Conservation (phyloP, 306 rosid genomes). For the Ormosia emarginata region DNA sequence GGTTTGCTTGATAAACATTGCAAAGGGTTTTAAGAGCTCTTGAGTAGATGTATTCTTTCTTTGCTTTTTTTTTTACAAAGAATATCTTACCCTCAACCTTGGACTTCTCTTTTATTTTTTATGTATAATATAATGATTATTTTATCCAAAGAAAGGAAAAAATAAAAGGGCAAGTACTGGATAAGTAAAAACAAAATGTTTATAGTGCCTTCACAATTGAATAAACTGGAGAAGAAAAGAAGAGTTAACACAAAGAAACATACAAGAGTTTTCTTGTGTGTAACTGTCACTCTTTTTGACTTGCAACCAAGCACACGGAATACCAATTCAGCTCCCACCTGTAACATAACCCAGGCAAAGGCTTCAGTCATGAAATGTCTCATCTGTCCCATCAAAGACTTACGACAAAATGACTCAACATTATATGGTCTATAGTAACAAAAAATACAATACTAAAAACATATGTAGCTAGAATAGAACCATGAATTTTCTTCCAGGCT, state of each 20-base stretch:
- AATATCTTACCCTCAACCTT: neutral
- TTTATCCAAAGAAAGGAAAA: neutral
- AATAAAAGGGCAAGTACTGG: neutral
- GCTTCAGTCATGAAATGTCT: constrained; percentile 12
- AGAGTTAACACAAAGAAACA: constrained; percentile 25
- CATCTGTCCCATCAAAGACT: constrained; percentile 19
- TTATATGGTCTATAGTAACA: neutral
- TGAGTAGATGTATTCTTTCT: neutral
- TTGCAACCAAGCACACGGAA: constrained; percentile 96
- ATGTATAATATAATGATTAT: neutral
- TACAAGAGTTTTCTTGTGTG: constrained; percentile 95
- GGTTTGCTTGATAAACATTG: neutral
- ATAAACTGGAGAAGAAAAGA: neutral
- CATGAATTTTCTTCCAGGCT: constrained; percentile 86
- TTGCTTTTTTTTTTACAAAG: neutral
- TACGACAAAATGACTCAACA: neutral
- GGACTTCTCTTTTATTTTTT: neutral
- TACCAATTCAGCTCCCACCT: constrained; percentile 87
- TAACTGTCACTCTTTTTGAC: constrained; percentile 91
- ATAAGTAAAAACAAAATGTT: neutral
- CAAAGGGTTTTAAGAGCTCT: neutral
- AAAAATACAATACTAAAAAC: neutral
- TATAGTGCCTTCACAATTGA: neutral
- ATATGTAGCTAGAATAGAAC: constrained; percentile 34
- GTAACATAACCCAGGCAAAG: constrained; percentile 34